Evolutionary conservation across 2,329 filamentous ascomycete genomes (phyloP), one percentile per base, ranked within the genome.

Genomic region (Dissoconium aciculare): DNA sequence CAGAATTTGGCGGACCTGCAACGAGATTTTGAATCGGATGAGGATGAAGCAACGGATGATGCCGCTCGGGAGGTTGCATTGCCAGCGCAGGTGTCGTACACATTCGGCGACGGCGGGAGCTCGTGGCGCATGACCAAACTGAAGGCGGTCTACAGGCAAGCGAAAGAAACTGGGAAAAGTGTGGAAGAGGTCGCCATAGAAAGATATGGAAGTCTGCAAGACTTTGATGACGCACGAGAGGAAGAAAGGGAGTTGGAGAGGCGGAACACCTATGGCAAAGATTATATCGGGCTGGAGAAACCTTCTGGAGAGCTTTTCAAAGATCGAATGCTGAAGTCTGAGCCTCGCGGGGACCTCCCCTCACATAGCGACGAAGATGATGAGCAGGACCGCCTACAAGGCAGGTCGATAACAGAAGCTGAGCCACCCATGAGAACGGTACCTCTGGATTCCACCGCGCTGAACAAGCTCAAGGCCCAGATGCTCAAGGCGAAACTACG

Each of bases 111-210:
- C 52, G 60, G 71, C 5, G 87, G 89, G 0, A 87, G 85, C 10
- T 72, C 83, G 45, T 98, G 91, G 89, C 76, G 91, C 29, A 93
- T 98, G 85, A 92, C 78, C 4, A 94, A 85, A 54, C 69, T 98
- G 17, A 84, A 79, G 42, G 78, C 74, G 8, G 81, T 93, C 2
- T 93, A 92, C 53, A 69, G 71, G 15, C 69, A 76, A 32, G 82
- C 84, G 0, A 67, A 91, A 43, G 76, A 89, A 45, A 74, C 64
- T 1, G 75, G 74, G 0, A 67, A 67, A n/a, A 47, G 70, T 0
- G 65, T 91, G 1, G 87, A 95, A 5, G 81, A 92, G 1, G 63
- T 95, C 28, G 89, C 85, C 0, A 46, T 79, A 21, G 79, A 93
- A 44, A 69, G 82, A 9, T 94, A 79, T 49, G 87, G 85, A 2